Conservation (phyloP, 768 basidiomycete species). For the Pisolithus microcarpus region DNA sequence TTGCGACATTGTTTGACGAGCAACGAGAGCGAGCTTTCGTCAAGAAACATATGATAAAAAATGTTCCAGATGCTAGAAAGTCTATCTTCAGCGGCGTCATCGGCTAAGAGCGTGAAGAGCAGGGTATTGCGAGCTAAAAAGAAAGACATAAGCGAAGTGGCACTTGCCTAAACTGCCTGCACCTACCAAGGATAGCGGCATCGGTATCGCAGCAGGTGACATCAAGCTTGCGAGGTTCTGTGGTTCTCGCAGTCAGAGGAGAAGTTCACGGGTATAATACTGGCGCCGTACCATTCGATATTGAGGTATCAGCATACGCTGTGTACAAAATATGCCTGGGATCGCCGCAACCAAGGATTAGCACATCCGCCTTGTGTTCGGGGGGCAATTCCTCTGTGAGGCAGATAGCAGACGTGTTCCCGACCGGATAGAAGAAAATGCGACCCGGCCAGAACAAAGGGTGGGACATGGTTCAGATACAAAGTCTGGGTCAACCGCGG, state of each 20-base stretch:
- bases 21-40: conserved; percentile 16
- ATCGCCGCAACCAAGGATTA: conserved; percentile 49
- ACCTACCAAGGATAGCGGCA: conserved; percentile 23
- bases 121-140: conserved; percentile 23
- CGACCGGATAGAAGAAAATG: conserved; percentile 45
- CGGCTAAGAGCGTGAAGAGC: conserved; percentile 23
- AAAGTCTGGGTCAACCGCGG: too few relatives aligned
- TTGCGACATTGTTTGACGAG: conserved; percentile 24
- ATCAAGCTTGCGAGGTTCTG: conserved; percentile 21
- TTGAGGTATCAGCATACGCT: conserved; percentile 11
- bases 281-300: not conserved
- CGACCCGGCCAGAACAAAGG: conserved; percentile 37
- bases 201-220: conserved; percentile 26
- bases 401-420: conserved; percentile 45
- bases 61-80: conserved; percentile 24
- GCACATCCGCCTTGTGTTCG: conserved; percentile 35
- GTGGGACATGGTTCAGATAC: conserved; percentile 19
- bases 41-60: conserved; percentile 24
- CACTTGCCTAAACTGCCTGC: not conserved
- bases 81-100: conserved; percentile 12
- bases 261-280: not conserved
- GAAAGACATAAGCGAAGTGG: not conserved
- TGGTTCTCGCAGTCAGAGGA: not conserved
- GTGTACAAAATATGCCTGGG: conserved; percentile 43
- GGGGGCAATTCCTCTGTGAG: conserved; percentile 39